A percentile compares a stretch with the other conserved stretches of the same genome.
Evolutionary conservation across 1,139 yeast species (phyloP).

Genomic region (Kodamaea alishanica): DNA sequence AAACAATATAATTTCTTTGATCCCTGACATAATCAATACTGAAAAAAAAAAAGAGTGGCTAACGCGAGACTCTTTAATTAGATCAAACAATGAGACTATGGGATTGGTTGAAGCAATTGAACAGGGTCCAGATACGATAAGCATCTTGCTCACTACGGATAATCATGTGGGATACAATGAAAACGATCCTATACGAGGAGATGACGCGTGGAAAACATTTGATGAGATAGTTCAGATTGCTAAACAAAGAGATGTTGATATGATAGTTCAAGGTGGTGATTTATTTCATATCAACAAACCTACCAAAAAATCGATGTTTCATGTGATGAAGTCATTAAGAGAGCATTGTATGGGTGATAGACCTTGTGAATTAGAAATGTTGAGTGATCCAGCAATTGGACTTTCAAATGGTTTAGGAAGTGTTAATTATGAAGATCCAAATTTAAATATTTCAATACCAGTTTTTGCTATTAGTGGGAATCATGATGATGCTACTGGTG

Average conservation of each 20-base stretch:
- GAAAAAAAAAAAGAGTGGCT: not conserved
- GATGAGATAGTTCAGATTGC: slow-evolving; percentile 79
- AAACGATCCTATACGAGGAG: slow-evolving; percentile 83
- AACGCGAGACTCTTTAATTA: not conserved
- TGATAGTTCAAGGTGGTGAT: slow-evolving; percentile 92
- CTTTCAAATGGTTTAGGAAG: slow-evolving; percentile 59
- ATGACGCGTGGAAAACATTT: slow-evolving; percentile 85
- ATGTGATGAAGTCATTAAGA: slow-evolving; percentile 73
- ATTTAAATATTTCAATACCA: slow-evolving; percentile 86
- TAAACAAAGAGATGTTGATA: slow-evolving; percentile 70
- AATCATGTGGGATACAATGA: slow-evolving; percentile 95
- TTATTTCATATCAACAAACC: slow-evolving; percentile 90
- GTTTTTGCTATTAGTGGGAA: slow-evolving; percentile 93
- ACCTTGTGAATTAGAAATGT: slow-evolving; percentile 80
- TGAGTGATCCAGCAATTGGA: slow-evolving; percentile 71
- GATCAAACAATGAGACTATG: not conserved
- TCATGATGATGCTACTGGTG: slow-evolving; percentile 96
- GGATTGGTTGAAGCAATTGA: slow-evolving; percentile 7
- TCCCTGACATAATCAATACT: not conserved
- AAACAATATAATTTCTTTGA: not conserved
- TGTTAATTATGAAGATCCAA: slow-evolving; percentile 87
- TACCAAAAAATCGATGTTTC: slow-evolving; percentile 77
- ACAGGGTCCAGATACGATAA: slow-evolving; percentile 58
- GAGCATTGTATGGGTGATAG: slow-evolving; percentile 76
- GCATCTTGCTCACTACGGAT: slow-evolving; percentile 84